phyloP scores from a whole-genome alignment of 306 rosid genomes.

The Rubus parviflorus region DNA sequence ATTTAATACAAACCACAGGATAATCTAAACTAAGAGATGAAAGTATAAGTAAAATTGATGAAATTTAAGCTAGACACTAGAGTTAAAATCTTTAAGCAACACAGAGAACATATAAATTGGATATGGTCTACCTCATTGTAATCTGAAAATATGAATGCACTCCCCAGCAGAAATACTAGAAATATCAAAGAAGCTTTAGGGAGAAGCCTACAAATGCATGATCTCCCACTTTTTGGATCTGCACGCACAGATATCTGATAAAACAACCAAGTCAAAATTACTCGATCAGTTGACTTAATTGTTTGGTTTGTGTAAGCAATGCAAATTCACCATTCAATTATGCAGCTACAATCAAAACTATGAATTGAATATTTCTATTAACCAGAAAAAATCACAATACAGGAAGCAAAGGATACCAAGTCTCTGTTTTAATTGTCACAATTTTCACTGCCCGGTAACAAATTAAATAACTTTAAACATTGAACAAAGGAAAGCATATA shows the following conservation, averaged over 20 bases:
- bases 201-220: conserved; percentile 44
- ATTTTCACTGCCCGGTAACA: not conserved
- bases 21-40: not conserved
- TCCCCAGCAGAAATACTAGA: conserved; percentile 39
- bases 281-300: not conserved
- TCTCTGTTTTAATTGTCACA: not conserved
- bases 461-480: not conserved
- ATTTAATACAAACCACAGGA: not conserved
- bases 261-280: not conserved
- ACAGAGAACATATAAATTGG: not conserved
- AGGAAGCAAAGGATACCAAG: not conserved
- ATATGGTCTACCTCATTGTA: conserved; percentile 49
- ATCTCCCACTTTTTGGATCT: conserved; percentile 43
- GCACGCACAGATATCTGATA: conserved; percentile 40
- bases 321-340: not conserved
- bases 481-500: not conserved
- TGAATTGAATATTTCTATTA: not conserved
- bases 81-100: not conserved
- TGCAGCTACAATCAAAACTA: not conserved
- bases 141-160: conserved; percentile 33
- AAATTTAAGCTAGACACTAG: not conserved
- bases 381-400: not conserved
- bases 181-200: conserved; percentile 53
- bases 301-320: not conserved
- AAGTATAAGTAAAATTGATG: too few species aligned